Base-by-base conservation (phyloP, 2,329 filamentous ascomycete genomes). In the Cladophialophora carrionii region DNA sequence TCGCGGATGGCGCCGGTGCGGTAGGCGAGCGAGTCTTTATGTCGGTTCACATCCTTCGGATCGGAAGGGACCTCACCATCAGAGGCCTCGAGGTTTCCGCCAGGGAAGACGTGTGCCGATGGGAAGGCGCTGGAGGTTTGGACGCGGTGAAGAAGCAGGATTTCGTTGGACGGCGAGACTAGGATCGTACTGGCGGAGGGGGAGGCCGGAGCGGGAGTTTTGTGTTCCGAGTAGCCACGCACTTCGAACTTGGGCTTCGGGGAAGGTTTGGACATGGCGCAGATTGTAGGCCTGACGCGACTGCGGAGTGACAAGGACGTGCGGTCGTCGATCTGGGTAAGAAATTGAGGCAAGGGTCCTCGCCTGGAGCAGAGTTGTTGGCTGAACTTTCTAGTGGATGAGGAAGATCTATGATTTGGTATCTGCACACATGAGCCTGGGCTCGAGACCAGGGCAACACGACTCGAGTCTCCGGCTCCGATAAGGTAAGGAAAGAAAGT, bases 51-150 rank as follows among this genome's bases (percentile, higher is more conserved):
- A 52, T 71, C 70, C 0, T 80, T 76, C 31, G 86, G 81, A 17
- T 82, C 82, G 0, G 77, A 73, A 0, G 78, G 77, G 0, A 86
- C 82, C 22, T 76, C 71, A 34, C 90, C 92, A 71, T 98, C 94
- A 72, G 96, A 91, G 22, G 85, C 85, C 0, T 85, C 77, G 12
- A 92, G 89, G 24, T 96, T 83, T 5, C 95, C 95, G 37, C 95
- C 95, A 0, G 95, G 94, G 71, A 99, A 99, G 66, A 99, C 95
- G 74, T 98, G 92, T 0, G 94, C 95, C 0, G 91, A 94, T 3
- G 94, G 86, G 74, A 97, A 98, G 2, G 92, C 90, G 0, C 86
- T 87, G 0, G 91, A 95, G 0, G 89, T 92, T 69, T 88, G 84
- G 2, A 96, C 91, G 68, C 95, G 88, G 76, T 92, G 92, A 8